Evolutionary conservation across 1,284 basidiomycete species (phyloP).

Genomic region (Ustilago lituana): DNA sequence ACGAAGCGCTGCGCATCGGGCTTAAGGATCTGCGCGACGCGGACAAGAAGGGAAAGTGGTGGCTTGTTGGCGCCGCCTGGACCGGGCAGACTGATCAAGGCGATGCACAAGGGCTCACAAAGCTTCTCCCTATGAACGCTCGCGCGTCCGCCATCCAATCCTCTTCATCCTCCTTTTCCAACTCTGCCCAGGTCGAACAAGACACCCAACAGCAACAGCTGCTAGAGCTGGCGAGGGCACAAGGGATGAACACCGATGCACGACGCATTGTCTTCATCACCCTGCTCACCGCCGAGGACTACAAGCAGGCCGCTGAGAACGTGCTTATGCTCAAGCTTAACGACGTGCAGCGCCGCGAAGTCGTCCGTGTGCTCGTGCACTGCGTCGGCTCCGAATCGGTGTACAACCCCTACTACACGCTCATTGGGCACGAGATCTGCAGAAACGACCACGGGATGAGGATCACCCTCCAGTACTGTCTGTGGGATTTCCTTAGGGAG

Average conservation of each 20-base stretch:
- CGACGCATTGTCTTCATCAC: slow-evolving; percentile 89
- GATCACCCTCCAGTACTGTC: slow-evolving; percentile 91
- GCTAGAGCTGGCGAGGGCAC: slow-evolving; percentile 82
- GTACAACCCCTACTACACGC: slow-evolving; percentile 95
- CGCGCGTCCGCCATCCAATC: slow-evolving; percentile 24
- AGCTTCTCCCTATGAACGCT: slow-evolving; percentile 42
- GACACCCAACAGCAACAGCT: slow-evolving; percentile 72
- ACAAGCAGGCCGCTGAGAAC: slow-evolving; percentile 88
- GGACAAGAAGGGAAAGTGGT: slow-evolving; percentile 93
- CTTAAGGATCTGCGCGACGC: slow-evolving; percentile 85
- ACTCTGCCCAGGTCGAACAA: slow-evolving; percentile 63
- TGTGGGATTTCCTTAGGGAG: slow-evolving; percentile 96
- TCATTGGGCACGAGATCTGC: slow-evolving; percentile 73
- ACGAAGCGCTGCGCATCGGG: slow-evolving; percentile 57
- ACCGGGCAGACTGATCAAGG: slow-evolving; percentile 86
- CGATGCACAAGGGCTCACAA: slow-evolving; percentile 59
- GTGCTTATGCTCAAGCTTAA: slow-evolving; percentile 83
- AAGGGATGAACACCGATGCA: slow-evolving; percentile 99
- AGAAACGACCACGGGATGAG: slow-evolving; percentile 74
- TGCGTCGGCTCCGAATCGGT: slow-evolving; percentile 76
- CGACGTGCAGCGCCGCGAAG: slow-evolving; percentile 92
- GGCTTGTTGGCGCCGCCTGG: slow-evolving; percentile 98
- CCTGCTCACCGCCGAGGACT: slow-evolving; percentile 84
- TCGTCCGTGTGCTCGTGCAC: slow-evolving; percentile 88
- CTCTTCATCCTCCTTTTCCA: slow-evolving; percentile 4